Base-by-base conservation (phyloP, 106 monocot species). In the Acorus calamus region DNA sequence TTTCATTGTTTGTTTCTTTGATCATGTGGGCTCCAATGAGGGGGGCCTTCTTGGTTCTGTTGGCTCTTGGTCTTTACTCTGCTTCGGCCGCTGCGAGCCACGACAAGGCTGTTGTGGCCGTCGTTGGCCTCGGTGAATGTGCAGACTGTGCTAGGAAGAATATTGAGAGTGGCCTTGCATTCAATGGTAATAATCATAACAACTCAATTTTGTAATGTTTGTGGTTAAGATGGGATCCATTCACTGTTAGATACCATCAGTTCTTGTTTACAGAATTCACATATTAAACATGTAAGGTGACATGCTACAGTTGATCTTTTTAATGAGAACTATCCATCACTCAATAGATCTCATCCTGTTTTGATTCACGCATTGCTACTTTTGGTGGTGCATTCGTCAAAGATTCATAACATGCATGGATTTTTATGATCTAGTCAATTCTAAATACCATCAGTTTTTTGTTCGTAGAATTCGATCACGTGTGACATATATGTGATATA, bases 131-230 rank as follows among this genome's bases (percentile, higher is more conserved):
- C 49, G 50, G 47, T 7, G 64, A 69, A 43, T 79, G 79, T 61
- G 9, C 57, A 4, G 79, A 79, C 50, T 79, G 79, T 4, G 59
- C 56, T 3, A 49, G 54, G 60, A 73, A 61, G 49, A 79, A 60
- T 46, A 49, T 69, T 14, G 56, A 65, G 42, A 4, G 2, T 46
- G 60, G 74, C 44, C 14, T 49, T 61, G 79, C 74, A 61, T 69
- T 69, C 42, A 59, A 56, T 46, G 79, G 79, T 77, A 57, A 11
- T 9, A 4, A 43, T 66, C 53, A 41, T 41, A 4, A 28, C 60
- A 5, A 28, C 43, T 43, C 6, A 28, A 28, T 28, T 28, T 41
- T 44, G 14, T 14, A 28, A 10, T 8, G 45, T 4, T 44, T 44
- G 0, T 41, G 45, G 14, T 4, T 9, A 2, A 11, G 10, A 11